phyloP scores from a whole-genome alignment of 345 rosid genomes.

The Adansonia digitata region DNA sequence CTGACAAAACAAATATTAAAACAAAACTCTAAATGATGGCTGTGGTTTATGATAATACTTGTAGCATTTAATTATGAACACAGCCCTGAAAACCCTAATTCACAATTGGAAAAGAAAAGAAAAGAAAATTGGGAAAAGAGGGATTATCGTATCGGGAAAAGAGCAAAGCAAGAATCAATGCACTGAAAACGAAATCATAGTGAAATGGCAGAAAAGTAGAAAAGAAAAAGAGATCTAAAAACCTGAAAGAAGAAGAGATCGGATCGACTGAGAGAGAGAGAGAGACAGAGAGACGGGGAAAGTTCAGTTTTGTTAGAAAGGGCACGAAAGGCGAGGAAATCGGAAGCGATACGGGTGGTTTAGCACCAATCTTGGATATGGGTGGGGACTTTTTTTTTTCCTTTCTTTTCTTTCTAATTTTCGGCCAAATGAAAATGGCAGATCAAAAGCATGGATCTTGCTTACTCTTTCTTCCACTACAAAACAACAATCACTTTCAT shows the following conservation, averaged over 20 bases:
- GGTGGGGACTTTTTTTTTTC: background rate
- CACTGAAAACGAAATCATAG: conserved; percentile 52
- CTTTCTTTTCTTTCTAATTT: background rate
- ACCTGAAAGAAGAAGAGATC: conserved; percentile 13
- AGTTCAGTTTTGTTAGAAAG: conserved; percentile 1
- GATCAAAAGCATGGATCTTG: background rate
- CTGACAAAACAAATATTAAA: conserved; percentile 10
- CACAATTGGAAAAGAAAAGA: background rate
- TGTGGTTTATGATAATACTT: background rate
- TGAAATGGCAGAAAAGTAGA: conserved; percentile 15
- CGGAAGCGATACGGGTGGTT: conserved; percentile 26
- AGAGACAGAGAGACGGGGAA: background rate
- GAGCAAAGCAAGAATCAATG: conserved; percentile 23
- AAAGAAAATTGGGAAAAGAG: background rate
- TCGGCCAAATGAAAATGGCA: background rate
- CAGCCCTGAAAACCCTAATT: conserved; percentile 7
- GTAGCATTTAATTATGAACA: background rate
- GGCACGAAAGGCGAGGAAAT: conserved; percentile 9
- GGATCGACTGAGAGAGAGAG: background rate
- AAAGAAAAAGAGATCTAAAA: background rate
- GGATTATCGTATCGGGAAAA: conserved; percentile 30
- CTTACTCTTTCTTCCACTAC: background rate
- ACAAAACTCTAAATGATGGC: background rate
- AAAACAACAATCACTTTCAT: background rate
- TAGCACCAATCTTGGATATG: conserved; percentile 32